Evolutionary conservation across 768 basidiomycete species (phyloP).

Genomic region (Boletus patriciae): DNA sequence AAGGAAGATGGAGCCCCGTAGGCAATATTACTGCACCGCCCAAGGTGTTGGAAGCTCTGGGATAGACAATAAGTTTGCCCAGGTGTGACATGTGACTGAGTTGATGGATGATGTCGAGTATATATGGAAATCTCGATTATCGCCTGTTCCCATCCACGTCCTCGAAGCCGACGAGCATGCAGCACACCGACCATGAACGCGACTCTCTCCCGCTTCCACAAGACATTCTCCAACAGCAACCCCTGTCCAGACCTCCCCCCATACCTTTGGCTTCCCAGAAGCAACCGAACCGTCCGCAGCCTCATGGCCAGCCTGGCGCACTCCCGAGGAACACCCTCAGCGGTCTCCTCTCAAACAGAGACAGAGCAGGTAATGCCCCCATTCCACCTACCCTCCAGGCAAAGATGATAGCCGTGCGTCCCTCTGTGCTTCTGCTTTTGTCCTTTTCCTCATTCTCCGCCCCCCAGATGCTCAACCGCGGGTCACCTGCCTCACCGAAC

Average conservation of each 20-base stretch:
- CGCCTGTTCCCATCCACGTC: conserved; percentile 22
- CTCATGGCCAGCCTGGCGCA: conserved; percentile 8
- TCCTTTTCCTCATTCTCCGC: conserved; percentile 17
- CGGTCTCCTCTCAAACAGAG: conserved; percentile 44
- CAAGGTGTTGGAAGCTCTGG: too few species aligned
- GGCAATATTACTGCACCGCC: too few species aligned
- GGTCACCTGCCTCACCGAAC: conserved; percentile 26
- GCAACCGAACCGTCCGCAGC: conserved; percentile 18
- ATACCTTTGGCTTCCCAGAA: conserved; percentile 4
- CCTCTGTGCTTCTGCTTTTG: neutral
- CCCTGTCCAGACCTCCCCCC: neutral
- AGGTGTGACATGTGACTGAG: conserved; percentile 20
- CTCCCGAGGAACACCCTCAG: conserved; percentile 32
- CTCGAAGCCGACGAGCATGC: conserved; percentile 20
- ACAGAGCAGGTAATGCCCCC: conserved; percentile 51
- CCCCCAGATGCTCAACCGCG: conserved; percentile 49
- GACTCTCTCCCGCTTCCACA: conserved; percentile 4
- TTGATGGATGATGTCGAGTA: conserved; percentile 14
- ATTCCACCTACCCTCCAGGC: conserved; percentile 90
- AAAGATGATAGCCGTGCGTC: conserved; percentile 86
- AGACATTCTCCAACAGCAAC: neutral
- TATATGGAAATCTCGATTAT: conserved; percentile 40
- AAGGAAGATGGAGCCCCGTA: neutral
- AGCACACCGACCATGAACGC: conserved; percentile 20
- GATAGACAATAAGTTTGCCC: too few species aligned